Base-by-base conservation (phyloP, 495 filamentous ascomycete genomes). In the Thermochaetoides thermophila region DNA sequence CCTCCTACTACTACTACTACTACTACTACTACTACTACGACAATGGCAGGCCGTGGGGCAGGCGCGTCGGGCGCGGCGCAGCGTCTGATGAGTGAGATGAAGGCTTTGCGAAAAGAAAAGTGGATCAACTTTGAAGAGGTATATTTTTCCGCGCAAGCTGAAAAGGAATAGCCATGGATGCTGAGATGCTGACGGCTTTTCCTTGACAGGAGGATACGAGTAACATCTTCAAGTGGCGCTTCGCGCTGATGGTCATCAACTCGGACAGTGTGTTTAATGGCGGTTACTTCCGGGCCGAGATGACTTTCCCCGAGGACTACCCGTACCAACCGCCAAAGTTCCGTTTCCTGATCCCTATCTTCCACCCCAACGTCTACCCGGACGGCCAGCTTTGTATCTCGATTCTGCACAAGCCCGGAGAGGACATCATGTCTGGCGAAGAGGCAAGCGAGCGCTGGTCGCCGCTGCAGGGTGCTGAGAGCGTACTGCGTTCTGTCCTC, bases 351-450 rank as follows among this genome's bases (percentile, higher is more conserved):
- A 68, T 74, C 7, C 81, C 85, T 28, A 61, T 68, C 40, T 84
- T 76, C 56, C 89, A 97, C 57, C 89, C 89, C 5, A 97, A 97
- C 52, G 75, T 97, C 52, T 94, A 95, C 56, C 54, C 68, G 6
- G 81, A 93, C 54, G 89, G 89, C 44, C 77, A 76, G 34, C 69
- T 96, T 12, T 96, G 89, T 63, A 95, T 97, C 52, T 94, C 86
- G 25, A 97, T 97, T 46, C 73, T 97, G 4, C 87, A 97, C 57
- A 64, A 75, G 7, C 84, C 89, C 1, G 89, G 87, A 38, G 83
- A 93, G 32, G 87, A 95, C 49, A 71, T 78, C 41, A 84, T 82
- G 64, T 93, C 85, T 17, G 89, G 89, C 31, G 89, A 95, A 56
- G 56, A 71, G 12, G 87, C 89, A 14, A 60, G 61, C 45, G 89